phyloP scores from a whole-genome alignment of 2,329 filamentous ascomycete genomes.

The Colletotrichum agaves region DNA sequence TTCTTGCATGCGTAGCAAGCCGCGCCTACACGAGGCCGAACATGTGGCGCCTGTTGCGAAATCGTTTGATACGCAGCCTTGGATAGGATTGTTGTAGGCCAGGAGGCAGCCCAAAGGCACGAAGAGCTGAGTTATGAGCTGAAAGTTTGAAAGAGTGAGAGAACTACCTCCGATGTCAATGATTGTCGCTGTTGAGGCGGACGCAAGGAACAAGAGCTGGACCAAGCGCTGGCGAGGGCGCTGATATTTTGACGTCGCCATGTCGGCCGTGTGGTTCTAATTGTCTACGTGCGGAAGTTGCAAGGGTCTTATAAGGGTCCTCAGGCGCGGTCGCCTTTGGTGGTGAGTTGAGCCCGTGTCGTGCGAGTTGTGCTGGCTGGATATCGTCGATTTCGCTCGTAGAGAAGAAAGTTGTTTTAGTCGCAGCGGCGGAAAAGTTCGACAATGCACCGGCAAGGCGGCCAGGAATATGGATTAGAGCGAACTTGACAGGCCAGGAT shows the following conservation, averaged over 20 bases:
- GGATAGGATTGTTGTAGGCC: slow-evolving; percentile 55
- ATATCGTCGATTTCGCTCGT: slow-evolving; percentile 7
- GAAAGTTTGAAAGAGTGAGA: slow-evolving; percentile 51
- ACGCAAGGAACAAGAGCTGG: slow-evolving; percentile 23
- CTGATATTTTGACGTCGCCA: slow-evolving; percentile 21
- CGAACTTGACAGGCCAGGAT: slow-evolving; percentile 26
- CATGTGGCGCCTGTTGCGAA: slow-evolving; percentile 50
- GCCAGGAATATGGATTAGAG: slow-evolving; percentile 25
- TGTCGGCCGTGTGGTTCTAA: slow-evolving; percentile 4
- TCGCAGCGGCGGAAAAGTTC: slow-evolving; percentile 11
- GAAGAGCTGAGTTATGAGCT: slow-evolving; percentile 51
- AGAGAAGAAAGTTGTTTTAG: neutral
- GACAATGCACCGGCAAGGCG: slow-evolving; percentile 17
- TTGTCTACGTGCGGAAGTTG: neutral
- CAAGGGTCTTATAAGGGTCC: neutral
- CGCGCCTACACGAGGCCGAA: slow-evolving; percentile 49
- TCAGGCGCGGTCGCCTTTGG: slow-evolving; percentile 20
- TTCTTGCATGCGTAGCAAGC: slow-evolving; percentile 43
- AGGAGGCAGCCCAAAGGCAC: slow-evolving; percentile 51
- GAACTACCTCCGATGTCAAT: slow-evolving; percentile 22
- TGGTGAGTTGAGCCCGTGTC: neutral
- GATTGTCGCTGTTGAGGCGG: slow-evolving; percentile 16
- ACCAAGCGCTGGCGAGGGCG: slow-evolving; percentile 9
- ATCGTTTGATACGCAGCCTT: slow-evolving; percentile 50
- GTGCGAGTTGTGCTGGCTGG: neutral